Evolutionary conservation across 495 filamentous ascomycete species (phyloP).

Genomic region (Pseudevernia furfuracea): DNA sequence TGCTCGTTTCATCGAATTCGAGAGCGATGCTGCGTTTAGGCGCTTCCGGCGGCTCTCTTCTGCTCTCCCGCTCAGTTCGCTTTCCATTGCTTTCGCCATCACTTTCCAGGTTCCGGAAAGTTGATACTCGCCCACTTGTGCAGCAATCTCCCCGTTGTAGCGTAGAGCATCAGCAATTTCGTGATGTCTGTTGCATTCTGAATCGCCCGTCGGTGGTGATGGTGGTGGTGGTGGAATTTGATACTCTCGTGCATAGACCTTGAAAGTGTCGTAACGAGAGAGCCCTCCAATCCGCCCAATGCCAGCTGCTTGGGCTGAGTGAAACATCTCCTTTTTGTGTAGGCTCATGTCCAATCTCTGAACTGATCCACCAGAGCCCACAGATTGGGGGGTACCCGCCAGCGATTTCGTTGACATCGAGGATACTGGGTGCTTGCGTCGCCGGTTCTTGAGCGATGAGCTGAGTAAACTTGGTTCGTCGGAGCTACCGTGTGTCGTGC

Average conservation of each 20-base stretch:
- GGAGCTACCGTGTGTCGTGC: constrained; percentile 37
- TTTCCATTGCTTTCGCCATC: constrained; percentile 45
- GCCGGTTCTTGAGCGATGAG: constrained; percentile 30
- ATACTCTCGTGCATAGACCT: constrained; percentile 20
- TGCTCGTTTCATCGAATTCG: neutral
- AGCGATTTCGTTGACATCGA: constrained; percentile 33
- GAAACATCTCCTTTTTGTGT: constrained; percentile 12
- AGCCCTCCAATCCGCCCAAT: constrained; percentile 19
- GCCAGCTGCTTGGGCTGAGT: constrained; percentile 17
- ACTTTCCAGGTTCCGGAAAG: constrained; percentile 72
- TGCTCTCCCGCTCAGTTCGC: constrained; percentile 16
- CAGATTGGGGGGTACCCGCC: constrained; percentile 31
- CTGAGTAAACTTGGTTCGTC: constrained; percentile 37
- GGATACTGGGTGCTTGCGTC: constrained; percentile 29
- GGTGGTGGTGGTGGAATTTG: constrained; percentile 6
- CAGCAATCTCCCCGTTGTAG: constrained; percentile 55
- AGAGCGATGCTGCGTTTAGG: constrained; percentile 15
- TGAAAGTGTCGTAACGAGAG: constrained; percentile 21
- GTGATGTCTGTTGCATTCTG: constrained; percentile 4
- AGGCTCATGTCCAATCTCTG: constrained; percentile 46
- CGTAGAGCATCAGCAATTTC: constrained; percentile 37
- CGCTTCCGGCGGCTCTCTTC: constrained; percentile 9
- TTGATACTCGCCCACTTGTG: constrained; percentile 50
- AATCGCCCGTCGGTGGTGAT: neutral
- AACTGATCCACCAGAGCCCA: constrained; percentile 29